phyloP scores from a whole-genome alignment of 768 basidiomycete species.

The Lactifluus subvellereus region DNA sequence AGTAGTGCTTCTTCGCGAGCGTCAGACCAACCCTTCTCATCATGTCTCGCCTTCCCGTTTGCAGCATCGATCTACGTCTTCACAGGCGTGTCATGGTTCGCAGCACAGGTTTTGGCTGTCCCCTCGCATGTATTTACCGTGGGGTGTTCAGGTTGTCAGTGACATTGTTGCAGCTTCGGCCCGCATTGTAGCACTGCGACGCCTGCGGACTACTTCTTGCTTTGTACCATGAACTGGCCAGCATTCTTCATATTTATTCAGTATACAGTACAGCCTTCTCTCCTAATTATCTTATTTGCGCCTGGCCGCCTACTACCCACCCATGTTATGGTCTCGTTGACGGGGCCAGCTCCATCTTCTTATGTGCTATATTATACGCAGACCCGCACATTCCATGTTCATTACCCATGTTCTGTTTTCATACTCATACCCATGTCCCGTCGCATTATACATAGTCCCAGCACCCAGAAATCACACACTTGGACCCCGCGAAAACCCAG shows the following conservation, averaged over 20 bases:
- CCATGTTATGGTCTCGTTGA: background rate
- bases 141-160: background rate
- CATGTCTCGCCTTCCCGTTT: background rate
- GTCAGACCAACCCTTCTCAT: background rate
- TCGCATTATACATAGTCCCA: background rate
- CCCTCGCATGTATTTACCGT: background rate
- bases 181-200: background rate
- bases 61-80: background rate
- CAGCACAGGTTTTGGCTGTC: slow-evolving; percentile 10
- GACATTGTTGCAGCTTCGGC: background rate
- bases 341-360: background rate
- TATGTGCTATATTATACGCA: background rate
- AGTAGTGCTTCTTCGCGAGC: background rate
- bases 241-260: background rate
- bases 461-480: background rate
- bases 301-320: background rate
- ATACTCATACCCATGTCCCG: background rate
- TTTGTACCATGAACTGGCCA: background rate
- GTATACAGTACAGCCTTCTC: background rate
- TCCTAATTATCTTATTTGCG: background rate
- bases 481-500: slow-evolving; percentile 14
- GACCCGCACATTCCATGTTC: background rate
- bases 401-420: background rate
- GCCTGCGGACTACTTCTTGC: slow-evolving; percentile 2
- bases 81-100: background rate